phyloP scores from a whole-genome alignment of 345 rosid species.

The Chamaenerion angustifolium region DNA sequence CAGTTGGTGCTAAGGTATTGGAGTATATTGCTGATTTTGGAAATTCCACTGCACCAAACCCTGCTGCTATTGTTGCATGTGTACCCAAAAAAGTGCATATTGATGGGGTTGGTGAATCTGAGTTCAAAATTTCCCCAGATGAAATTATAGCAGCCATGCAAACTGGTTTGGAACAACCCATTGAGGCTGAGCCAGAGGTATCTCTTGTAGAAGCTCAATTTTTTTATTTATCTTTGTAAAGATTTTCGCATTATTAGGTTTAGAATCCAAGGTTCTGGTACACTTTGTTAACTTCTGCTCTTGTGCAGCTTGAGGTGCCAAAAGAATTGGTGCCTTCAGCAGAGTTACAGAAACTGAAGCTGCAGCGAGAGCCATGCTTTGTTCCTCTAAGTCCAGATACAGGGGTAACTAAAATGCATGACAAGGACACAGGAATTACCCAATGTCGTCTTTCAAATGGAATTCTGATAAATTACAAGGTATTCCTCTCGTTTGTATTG shows the following conservation, averaged over 20 bases:
- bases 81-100: slow-evolving; percentile 76
- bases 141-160: slow-evolving; percentile 65
- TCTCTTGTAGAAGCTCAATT: slow-evolving; percentile 10
- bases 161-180: slow-evolving; percentile 68
- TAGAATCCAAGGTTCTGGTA: slow-evolving; percentile 1
- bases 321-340: slow-evolving; percentile 59
- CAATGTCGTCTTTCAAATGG: slow-evolving; percentile 87
- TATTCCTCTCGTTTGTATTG: slow-evolving; percentile 8
- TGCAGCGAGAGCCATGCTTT: slow-evolving; percentile 54
- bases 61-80: slow-evolving; percentile 98
- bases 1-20: slow-evolving; percentile 77
- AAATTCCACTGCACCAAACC: slow-evolving; percentile 74
- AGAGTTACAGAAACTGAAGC: slow-evolving; percentile 57
- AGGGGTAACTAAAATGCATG: slow-evolving; percentile 45
- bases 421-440: slow-evolving; percentile 79
- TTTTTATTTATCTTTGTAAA: slow-evolving; percentile 5
- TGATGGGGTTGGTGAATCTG: slow-evolving; percentile 77
- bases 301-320: slow-evolving; percentile 93
- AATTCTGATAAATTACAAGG: slow-evolving; percentile 83
- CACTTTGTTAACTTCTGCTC: slow-evolving; percentile 1
- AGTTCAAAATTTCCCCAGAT: slow-evolving; percentile 55
- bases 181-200: slow-evolving; percentile 99
- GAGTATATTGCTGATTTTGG: slow-evolving; percentile 94
- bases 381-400: slow-evolving; percentile 35
- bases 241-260: slow-evolving; percentile 7